Conservation (phyloP, 169 alveolate genomes). For the Sarcocystis neurona region DNA sequence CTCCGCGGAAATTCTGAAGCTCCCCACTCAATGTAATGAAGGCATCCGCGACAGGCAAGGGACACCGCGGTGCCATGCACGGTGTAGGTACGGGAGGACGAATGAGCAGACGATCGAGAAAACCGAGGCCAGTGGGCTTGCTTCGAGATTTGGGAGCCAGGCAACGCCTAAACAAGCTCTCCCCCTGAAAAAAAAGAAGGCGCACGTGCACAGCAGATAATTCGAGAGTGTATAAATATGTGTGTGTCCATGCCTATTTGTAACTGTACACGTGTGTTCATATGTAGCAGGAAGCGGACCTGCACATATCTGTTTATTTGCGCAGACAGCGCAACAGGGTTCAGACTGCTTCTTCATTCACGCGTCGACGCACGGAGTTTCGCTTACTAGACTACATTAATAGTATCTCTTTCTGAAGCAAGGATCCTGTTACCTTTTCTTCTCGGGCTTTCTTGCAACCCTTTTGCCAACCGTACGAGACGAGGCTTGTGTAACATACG, state of each 20-base stretch:
- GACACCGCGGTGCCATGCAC: no score
- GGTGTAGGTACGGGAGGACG: no score
- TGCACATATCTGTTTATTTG: no score
- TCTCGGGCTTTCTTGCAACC: no score
- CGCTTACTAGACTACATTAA: no score
- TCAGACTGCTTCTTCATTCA: no score
- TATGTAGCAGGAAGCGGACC: not conserved
- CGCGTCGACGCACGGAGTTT: no score
- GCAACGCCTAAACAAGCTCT: not conserved
- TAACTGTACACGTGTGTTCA: not conserved
- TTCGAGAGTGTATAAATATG: not conserved
- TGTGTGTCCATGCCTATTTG: not conserved
- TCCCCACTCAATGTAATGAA: not conserved
- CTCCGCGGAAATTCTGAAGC: not conserved
- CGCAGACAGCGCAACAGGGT: no score
- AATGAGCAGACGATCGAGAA: constrained; percentile 3
- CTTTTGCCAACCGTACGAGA: constrained; percentile 10
- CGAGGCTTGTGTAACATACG: not conserved
- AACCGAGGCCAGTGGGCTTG: not conserved
- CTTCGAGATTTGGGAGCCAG: not conserved
- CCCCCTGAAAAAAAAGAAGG: no score
- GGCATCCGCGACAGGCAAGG: no score
- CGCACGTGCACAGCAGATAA: not conserved
- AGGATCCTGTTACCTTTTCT: no score
- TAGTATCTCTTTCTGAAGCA: no score